Percentiles rank a stretch among this genome's conserved stretches.
Evolutionary conservation across 805 yeast genomes (phyloP).

Genomic region (Cyberlindnera sargentensis): DNA sequence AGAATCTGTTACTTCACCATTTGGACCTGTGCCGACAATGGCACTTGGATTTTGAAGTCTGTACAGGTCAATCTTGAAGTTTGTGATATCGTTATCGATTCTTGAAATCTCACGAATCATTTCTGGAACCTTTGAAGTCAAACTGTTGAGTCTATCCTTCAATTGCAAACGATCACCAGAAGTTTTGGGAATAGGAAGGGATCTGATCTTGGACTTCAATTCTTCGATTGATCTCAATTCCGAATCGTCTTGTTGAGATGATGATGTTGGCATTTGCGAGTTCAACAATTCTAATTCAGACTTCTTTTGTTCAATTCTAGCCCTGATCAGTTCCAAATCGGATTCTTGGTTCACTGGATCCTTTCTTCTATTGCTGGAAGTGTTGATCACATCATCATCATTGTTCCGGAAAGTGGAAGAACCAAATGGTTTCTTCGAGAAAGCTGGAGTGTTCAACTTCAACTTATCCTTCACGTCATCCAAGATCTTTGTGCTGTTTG

Average conservation of each 20-base stretch:
- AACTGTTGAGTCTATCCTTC: constrained; percentile 37
- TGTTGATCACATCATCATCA: constrained; percentile 44
- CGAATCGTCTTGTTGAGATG: constrained; percentile 26
- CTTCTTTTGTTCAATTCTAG: constrained; percentile 44
- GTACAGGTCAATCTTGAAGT: constrained; percentile 56
- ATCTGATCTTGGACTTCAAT: constrained; percentile 52
- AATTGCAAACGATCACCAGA: constrained; percentile 28
- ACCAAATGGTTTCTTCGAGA: constrained; percentile 16
- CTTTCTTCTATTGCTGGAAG: constrained; percentile 23
- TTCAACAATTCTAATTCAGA: constrained; percentile 59
- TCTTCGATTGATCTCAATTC: constrained; percentile 53
- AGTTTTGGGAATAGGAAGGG: constrained; percentile 16
- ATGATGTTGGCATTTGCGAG: constrained; percentile 25
- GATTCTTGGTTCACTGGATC: constrained; percentile 1
- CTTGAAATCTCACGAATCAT: constrained; percentile 53
- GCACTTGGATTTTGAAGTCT: constrained; percentile 62
- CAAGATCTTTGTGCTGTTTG: constrained; percentile 78
- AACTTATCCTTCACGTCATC: constrained; percentile 61
- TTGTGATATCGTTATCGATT: constrained; percentile 60
- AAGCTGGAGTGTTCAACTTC: constrained; percentile 23
- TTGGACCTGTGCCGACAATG: constrained; percentile 76
- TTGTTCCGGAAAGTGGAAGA: constrained; percentile 65
- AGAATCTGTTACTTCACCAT: constrained; percentile 76
- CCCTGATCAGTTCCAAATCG: neutral
- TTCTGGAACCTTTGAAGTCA: constrained; percentile 45